Conservation (phyloP, 805 yeast genomes). For the Cyberlindnera suaveolens region DNA sequence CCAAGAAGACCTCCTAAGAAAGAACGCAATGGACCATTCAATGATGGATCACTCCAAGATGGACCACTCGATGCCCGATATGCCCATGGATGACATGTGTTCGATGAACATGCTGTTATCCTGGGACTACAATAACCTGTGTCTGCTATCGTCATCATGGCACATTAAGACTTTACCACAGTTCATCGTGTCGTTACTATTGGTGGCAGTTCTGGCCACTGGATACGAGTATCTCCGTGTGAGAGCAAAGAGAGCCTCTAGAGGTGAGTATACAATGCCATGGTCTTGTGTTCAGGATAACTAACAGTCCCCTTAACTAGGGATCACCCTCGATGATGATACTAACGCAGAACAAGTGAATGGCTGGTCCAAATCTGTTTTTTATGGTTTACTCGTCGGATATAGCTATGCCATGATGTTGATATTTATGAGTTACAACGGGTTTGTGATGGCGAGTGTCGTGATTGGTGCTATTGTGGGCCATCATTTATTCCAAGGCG, state of each 20-base stretch:
- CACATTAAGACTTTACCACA: constrained; percentile 50
- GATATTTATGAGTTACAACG: constrained; percentile 81
- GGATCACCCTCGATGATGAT: neutral
- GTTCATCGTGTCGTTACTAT: constrained; percentile 45
- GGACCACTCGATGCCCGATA: constrained; percentile 22
- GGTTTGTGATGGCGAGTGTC: constrained; percentile 77
- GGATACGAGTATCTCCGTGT: constrained; percentile 56
- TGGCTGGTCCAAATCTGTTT: constrained; percentile 30
- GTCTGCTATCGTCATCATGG: constrained; percentile 79
- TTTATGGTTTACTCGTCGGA: constrained; percentile 62
- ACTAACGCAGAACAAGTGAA: constrained; percentile 7
- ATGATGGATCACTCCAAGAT: constrained; percentile 9
- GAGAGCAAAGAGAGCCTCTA: constrained; percentile 12
- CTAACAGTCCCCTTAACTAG: constrained; percentile 4
- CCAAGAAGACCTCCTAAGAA: too few relatives aligned
- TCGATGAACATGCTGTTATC: constrained; percentile 73
- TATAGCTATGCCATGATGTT: constrained; percentile 72
- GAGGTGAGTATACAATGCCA: constrained; percentile 14
- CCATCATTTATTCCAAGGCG: constrained; percentile 49
- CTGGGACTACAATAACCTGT: constrained; percentile 69
- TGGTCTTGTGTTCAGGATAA: neutral
- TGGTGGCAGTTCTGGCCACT: constrained; percentile 41
- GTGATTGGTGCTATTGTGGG: constrained; percentile 70
- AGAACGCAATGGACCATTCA: too few relatives aligned
- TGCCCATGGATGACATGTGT: constrained; percentile 31